Evolutionary conservation across 495 filamentous ascomycete genomes (phyloP), one percentile per base, ranked within the genome.

Genomic region (Neurospora cerealis): DNA sequence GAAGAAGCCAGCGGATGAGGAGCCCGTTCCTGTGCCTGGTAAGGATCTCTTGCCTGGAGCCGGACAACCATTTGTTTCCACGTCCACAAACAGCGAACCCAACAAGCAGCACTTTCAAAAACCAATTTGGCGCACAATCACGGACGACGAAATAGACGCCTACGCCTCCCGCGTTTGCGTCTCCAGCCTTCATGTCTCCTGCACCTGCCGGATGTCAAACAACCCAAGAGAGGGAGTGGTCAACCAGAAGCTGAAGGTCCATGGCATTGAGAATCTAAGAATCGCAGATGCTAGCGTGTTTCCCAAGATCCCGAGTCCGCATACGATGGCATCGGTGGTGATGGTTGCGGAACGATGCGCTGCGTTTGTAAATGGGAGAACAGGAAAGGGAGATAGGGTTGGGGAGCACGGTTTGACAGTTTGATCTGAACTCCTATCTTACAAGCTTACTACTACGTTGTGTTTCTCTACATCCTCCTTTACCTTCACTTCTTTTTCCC

Each of bases 201-300:
- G 72, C 2, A 60, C 48, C 21, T 60, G 48, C 21, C 48, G 48
- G 0, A 81, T 82, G 79, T 76, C 77, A 17, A 48, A 66, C 4
- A 78, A 73, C 11, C 42, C 73, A 2, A 69, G 62, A 36, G 71
- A 70, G 2, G 80, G 82, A 17, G 86, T 89, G 19, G 87, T 86
- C 0, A 85, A 89, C 81, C 70, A 32, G 71, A 70, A 10, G 69
- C 78, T 89, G 15, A 83, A 85, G 75, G 85, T 88, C 19, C 81
- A 87, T 71, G 88, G 86, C 1, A 77, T 84, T 6, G 74, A 79
- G 73, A 77, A 78, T 37, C 69, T 78, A 70, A 77, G 82, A 36
- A 83, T 89, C 36, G 87, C 84, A 0, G 87, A 89, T 80, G 81
- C 84, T 1, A 85, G 84, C 70, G 78, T 89, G 24, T 84, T 89